These are phyloP conservation scores for Larix sibirica DNA, from an alignment of 83 land plant species.

Conservation along the genomic window DNA sequence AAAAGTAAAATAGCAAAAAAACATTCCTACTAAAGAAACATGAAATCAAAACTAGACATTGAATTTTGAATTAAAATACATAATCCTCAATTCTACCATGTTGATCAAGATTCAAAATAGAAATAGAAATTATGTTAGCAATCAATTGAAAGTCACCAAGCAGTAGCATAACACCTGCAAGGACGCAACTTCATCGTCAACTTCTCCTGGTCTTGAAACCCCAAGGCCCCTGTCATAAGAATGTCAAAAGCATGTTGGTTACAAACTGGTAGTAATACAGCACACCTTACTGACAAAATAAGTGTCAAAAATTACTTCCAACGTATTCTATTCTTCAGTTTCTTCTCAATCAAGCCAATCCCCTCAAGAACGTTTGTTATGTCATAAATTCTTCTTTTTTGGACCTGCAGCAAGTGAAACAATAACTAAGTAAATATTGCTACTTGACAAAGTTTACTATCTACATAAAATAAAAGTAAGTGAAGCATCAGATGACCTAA, in stretches of 20 bases:
- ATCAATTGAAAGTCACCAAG: background rate
- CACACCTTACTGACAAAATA: background rate
- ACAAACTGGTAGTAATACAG: background rate
- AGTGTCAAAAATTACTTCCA: constrained; percentile 70
- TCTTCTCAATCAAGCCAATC: constrained; percentile 96
- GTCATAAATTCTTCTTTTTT: constrained; percentile 94
- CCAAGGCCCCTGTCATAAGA: constrained; percentile 73
- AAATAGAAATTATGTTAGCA: background rate
- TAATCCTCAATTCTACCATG: background rate
- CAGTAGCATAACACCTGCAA: constrained; percentile 53
- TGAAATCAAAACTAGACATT: background rate
- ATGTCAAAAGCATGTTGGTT: background rate
- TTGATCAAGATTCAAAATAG: background rate
- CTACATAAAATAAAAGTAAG: background rate
- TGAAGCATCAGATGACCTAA: background rate
- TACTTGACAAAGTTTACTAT: background rate
- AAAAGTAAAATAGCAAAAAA: background rate
- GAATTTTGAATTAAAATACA: background rate
- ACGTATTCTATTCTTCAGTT: constrained; percentile 81
- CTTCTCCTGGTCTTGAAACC: constrained; percentile 54
- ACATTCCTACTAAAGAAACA: background rate
- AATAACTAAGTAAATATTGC: background rate
- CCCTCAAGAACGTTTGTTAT: constrained; percentile 98
- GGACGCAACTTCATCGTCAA: constrained; percentile 38
- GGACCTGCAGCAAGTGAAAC: constrained; percentile 56